A percentile compares a stretch with the other conserved stretches of the same genome.
Conservation (phyloP, 441 rosid species). For the Isatis lusitanica region DNA sequence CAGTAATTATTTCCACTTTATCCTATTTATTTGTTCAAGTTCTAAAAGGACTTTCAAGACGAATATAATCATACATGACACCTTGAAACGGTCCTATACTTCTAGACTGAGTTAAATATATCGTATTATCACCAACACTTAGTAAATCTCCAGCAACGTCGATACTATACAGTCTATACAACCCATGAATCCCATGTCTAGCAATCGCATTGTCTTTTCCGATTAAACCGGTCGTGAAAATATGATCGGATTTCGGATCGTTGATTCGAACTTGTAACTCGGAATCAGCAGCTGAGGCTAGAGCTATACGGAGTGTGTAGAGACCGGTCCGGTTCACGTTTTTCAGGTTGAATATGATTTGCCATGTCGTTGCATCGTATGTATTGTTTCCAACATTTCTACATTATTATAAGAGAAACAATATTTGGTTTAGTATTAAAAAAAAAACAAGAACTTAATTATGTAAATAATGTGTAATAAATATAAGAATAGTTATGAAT, state of each 20-base stretch:
- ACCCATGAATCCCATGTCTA: conserved; percentile 65
- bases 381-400: conserved; percentile 50
- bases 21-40: neutral
- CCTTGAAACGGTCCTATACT: conserved; percentile 37
- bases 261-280: conserved; percentile 61
- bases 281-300: conserved; percentile 64
- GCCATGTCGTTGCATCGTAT: conserved; percentile 63
- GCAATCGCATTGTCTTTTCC: conserved; percentile 64
- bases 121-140: conserved; percentile 41
- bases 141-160: conserved; percentile 36
- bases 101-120: conserved; percentile 50
- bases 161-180: conserved; percentile 53
- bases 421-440: neutral
- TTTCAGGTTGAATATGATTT: conserved; percentile 52
- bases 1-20: neutral
- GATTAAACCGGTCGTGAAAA: conserved; percentile 40
- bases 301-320: conserved; percentile 66
- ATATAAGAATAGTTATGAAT: neutral
- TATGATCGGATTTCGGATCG: conserved; percentile 26
- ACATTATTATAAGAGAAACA: neutral
- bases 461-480: neutral
- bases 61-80: conserved; percentile 60
- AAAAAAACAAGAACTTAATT: no score
- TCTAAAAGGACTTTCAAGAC: conserved; percentile 48
- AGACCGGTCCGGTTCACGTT: conserved; percentile 30